phyloP scores from a whole-genome alignment of 306 rosid genomes.

The Cyamopsis tetragonoloba region DNA sequence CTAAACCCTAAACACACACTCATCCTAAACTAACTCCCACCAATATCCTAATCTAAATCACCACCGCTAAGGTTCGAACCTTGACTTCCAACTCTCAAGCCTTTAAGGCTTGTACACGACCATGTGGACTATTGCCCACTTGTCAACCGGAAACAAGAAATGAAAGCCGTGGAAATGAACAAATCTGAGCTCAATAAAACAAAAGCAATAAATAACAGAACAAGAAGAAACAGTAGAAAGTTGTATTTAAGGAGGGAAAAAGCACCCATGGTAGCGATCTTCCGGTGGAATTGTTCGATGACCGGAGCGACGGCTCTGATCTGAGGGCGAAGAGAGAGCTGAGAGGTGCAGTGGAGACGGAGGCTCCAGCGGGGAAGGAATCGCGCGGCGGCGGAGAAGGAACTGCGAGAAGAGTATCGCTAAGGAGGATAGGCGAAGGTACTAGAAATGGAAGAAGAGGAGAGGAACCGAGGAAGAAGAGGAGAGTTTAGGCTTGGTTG shows the following conservation, averaged over 20 bases:
- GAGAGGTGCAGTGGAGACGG: conserved; percentile 51
- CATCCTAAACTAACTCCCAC: too few relatives aligned
- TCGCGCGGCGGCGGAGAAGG: conserved; percentile 30
- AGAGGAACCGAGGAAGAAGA: conserved; percentile 30
- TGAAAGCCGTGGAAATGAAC: not conserved
- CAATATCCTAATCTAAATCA: too few relatives aligned
- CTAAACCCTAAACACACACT: too few relatives aligned
- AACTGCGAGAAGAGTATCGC: conserved; percentile 28
- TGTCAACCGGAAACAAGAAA: not conserved
- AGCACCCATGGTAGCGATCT: conserved; percentile 62
- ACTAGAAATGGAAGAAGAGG: conserved; percentile 41
- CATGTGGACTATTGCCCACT: too few relatives aligned
- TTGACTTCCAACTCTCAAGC: too few relatives aligned
- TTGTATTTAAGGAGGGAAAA: conserved; percentile 22
- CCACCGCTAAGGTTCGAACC: too few relatives aligned
- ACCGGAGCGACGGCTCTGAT: conserved; percentile 61
- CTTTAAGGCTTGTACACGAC: too few relatives aligned
- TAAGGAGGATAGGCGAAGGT: conserved; percentile 23
- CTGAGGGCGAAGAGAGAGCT: conserved; percentile 48
- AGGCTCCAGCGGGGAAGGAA: conserved; percentile 56
- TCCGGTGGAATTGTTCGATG: conserved; percentile 54
- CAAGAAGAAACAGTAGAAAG: too few relatives aligned
- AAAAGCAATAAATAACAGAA: too few relatives aligned
- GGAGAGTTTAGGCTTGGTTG: conserved; percentile 47
- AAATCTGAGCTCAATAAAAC: not conserved